Percentiles rank a stretch among this genome's conserved stretches.
Evolutionary conservation across 306 rosid genomes (phyloP).

Genomic region (Comarum palustre): DNA sequence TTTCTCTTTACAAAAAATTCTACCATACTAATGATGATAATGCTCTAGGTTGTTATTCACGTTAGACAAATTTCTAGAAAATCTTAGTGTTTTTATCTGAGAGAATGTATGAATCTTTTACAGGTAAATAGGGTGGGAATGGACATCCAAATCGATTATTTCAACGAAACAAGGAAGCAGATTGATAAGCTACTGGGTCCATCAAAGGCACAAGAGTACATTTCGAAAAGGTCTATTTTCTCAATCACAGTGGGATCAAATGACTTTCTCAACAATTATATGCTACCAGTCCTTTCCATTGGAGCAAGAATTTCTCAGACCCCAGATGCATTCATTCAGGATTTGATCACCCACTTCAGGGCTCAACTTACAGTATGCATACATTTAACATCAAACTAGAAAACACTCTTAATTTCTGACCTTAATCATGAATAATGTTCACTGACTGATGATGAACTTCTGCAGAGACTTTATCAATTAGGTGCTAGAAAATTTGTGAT

Average conservation of each 20-base stretch:
- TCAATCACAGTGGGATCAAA: constrained; percentile 78
- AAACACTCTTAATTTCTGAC: neutral
- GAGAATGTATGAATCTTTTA: neutral
- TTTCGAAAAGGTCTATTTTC: constrained; percentile 63
- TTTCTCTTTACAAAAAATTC: neutral
- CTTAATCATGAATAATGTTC: neutral
- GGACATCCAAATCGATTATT: constrained; percentile 87
- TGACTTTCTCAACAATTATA: constrained; percentile 85
- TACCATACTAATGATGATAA: neutral
- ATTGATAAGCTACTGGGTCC: constrained; percentile 59
- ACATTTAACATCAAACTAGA: too few relatives aligned
- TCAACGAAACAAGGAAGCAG: constrained; percentile 68
- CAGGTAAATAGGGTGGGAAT: constrained; percentile 88
- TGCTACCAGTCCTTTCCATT: constrained; percentile 77
- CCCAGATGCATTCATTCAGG: constrained; percentile 71
- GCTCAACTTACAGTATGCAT: constrained; percentile 60
- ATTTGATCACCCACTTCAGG: constrained; percentile 66
- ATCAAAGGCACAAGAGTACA: constrained; percentile 55
- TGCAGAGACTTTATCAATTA: constrained; percentile 71
- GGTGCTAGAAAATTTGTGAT: constrained; percentile 84
- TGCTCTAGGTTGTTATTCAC: neutral
- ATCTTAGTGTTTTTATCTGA: neutral
- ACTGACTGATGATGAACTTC: neutral
- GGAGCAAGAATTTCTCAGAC: constrained; percentile 78
- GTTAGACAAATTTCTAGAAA: neutral